Evolutionary conservation across 345 rosid genomes (phyloP).

Genomic region (Salix brachista): DNA sequence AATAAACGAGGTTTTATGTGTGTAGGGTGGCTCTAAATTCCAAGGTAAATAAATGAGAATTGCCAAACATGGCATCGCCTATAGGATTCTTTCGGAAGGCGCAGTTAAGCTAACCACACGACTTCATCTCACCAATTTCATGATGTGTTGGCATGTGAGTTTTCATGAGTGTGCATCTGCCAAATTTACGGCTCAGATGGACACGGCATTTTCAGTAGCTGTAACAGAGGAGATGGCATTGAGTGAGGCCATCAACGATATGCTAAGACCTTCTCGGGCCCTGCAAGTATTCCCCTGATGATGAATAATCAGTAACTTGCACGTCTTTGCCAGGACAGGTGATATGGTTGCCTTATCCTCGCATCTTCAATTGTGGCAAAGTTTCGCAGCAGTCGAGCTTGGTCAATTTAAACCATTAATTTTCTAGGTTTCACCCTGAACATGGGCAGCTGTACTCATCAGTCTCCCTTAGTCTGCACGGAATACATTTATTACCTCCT

Average conservation of each 20-base stretch:
- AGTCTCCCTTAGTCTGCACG: neutral
- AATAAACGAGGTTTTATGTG: neutral
- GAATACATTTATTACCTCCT: neutral
- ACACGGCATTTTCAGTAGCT: neutral
- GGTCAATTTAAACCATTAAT: neutral
- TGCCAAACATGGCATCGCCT: neutral
- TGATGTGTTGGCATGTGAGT: neutral
- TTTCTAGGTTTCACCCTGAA: neutral
- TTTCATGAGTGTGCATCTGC: neutral
- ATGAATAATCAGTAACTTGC: neutral
- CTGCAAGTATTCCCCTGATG: neutral
- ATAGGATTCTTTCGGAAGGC: neutral
- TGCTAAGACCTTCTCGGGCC: neutral
- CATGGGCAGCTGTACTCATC: neutral
- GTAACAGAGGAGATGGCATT: neutral
- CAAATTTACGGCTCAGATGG: neutral
- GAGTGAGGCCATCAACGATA: neutral
- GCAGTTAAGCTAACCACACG: constrained; percentile 1
- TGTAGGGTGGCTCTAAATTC: neutral
- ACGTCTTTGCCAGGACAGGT: neutral
- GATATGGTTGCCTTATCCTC: neutral
- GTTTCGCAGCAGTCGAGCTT: neutral
- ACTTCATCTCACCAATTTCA: neutral
- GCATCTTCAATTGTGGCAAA: neutral
- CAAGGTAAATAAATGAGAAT: neutral